Base-by-base conservation (phyloP, 805 yeast species). In the Kluyveromyces nonfermentans region DNA sequence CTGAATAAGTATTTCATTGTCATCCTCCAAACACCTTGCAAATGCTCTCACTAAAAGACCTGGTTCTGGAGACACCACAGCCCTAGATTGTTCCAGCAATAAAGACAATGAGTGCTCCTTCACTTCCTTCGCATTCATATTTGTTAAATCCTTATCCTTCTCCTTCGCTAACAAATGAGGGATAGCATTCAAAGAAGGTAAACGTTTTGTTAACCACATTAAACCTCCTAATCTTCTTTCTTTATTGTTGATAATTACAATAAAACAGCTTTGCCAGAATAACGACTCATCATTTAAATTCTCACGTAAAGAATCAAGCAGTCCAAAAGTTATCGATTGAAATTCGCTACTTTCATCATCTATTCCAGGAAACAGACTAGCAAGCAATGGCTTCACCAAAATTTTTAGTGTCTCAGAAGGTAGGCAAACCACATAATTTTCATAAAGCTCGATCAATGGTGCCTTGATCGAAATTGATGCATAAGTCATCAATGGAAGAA, bases 321-420 rank as follows among this genome's bases (percentile, higher is more conserved):
- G 57, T 0, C 66, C 65, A 43, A 87, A 50, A 1, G 80, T 73
- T 1, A 80, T 74, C 12, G 69, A 71, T 56, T 83, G 90, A 28
- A 80, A 80, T 54, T 93, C 98, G 17, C 89, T 78, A 34, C 89
- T 77, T 51, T 89, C 96, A 54, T 93, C 97, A 54, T 93, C 98
- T 41, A 93, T 74, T 0, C 96, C 96, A 0, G 96, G 88, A 2
- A 90, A 63, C 30, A 89, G 69, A 48, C 90, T 76, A 40, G 88
- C 69, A 5, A 90, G 62, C 7, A 90, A 55, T 0, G 97, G 88
- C 45, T 77, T 79, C 30, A 84, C 66, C 15, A 86, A 61, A 19
- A 73, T 64, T 43, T 78, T 70, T 44, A 89, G 62, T 0, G 70
- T 62, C 0, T 50, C 45, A 2, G 78, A 56, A 2, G 82, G 74